Base-by-base conservation (phyloP, 305 asterid genomes). In the Fraxinus ornus region DNA sequence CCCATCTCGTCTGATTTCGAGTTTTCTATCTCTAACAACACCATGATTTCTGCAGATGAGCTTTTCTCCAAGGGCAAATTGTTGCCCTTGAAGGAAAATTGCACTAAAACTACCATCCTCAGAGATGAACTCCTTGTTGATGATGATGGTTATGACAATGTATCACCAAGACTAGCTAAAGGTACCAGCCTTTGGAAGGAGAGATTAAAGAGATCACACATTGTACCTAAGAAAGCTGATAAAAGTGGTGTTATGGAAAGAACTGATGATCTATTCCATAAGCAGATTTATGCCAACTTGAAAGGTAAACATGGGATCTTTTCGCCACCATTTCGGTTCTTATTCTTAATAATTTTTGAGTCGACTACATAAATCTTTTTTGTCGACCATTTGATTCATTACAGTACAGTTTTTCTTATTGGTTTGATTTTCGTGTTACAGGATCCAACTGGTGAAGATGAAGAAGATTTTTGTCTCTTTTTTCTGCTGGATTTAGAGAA, bases 1-100 rank as follows among this genome's bases (percentile, higher is more conserved):
- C 98, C 98, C 0, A 95, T 95, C 0, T 95, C 98, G 8, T 91
- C 98, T 0, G 97, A 93, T 84, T 95, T 95, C 79, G 90, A 86
- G 80, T 95, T 95, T 55, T 88, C 95, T 0, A 89, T 88, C 75
- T 88, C 95, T 0, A 88, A 81, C 21, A 78, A 84, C 86, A 24
- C 73, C 74, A 89, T 91, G 91, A 91, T 90, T 80, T 85, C 98
- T 24, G 98, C 97, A 9, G 98, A 95, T 78, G 91, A 95, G 87
- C 82, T 92, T 52, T 92, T 95, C 86, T 92, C 49, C 83, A 89
- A 93, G 89, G 98, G 98, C 0, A 91, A 91, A 80, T 79, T 95
- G 77, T 19, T 93, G 30, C 97, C 97, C 72, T 55, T 86, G 78
- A 89, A 80, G 80, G 94, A 89, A 30, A 88, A 85, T 4, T 71